Evolutionary conservation across 2,329 filamentous ascomycete genomes (phyloP).

Genomic region (Aspergillus sp.): DNA sequence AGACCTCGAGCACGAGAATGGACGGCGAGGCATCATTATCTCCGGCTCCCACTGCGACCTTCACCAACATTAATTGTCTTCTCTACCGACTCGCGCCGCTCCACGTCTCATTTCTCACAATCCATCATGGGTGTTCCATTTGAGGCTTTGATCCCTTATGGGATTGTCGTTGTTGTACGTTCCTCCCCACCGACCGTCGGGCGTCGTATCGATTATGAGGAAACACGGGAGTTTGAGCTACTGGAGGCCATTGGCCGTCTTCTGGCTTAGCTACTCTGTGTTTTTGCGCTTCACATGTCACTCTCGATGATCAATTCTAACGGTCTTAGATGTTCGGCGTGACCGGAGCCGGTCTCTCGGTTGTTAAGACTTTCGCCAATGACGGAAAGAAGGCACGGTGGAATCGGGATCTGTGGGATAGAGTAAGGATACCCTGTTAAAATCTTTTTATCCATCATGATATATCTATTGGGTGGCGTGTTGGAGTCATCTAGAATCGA

Average conservation of each 20-base stretch:
- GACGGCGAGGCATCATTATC: constrained; percentile 17
- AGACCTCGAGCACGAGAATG: constrained; percentile 28
- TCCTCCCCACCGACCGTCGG: constrained; percentile 15
- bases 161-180: constrained; percentile 61
- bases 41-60: constrained; percentile 15
- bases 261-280: neutral
- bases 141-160: constrained; percentile 65
- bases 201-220: neutral
- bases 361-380: constrained; percentile 61
- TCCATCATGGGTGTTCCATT: constrained; percentile 63
- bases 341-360: constrained; percentile 58
- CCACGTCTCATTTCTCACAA: constrained; percentile 8
- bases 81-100: neutral
- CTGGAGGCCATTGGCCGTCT: neutral
- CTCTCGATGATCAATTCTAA: constrained; percentile 12
- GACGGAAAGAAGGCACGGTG: constrained; percentile 62
- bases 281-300: neutral
- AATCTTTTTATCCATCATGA: neutral
- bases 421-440: constrained; percentile 46
- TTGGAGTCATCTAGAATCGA: constrained; percentile 15
- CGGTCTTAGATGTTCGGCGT: constrained; percentile 59
- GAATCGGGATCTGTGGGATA: constrained; percentile 64
- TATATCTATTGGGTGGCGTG: neutral
- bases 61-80: constrained; percentile 15
- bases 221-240: neutral